Evolutionary conservation across 2,329 filamentous ascomycete genomes (phyloP), one percentile per base, ranked within the genome.

Genomic region (Zymoseptoria tritici): DNA sequence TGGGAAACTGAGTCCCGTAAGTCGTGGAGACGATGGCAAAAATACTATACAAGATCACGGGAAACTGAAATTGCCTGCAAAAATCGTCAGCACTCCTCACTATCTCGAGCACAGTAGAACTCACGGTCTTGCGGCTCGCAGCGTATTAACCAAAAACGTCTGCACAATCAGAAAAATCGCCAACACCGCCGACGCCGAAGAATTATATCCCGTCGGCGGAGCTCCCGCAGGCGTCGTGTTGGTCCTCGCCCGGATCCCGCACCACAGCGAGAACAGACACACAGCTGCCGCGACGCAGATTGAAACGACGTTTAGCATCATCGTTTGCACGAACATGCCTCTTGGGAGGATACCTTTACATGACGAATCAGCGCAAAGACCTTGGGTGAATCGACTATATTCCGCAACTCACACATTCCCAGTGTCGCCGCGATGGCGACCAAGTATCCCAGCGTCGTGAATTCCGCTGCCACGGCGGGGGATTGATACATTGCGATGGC

Each of bases 141-240:
- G 65, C 1, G 81, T 75, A 70, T 90, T 90, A 60, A 83, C 79
- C 16, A 87, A 67, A 76, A 85, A 91, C 49, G 89, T 87, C 67
- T 85, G 83, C 61, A 84, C 81, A 71, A 90, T 87, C 2, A 91
- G 78, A 85, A 86, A 91, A 3, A 90, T 76, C 0, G 76, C 88
- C 60, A 83, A 83, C 0, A 91, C 87, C 0, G 82, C 87, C 1
- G 85, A 83, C 54, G 89, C 86, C n/a, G 86, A 88, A 1, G 87
- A 84, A 69, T 90, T 91, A 75, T 91, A 91, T 4, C 51, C 62
- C n/a, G 65, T 66, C 6, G 68, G 70, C 56, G 65, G 62, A 21
- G 60, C 62, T 49, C 63, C 71, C 22, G 70, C 67, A 26, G 64
- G 58, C 46, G 63, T 77, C 1, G 85, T 88, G 65, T 89, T 78